phyloP scores from a whole-genome alignment of 177 flowering plant species.

The Tripterygium wilfordii region DNA sequence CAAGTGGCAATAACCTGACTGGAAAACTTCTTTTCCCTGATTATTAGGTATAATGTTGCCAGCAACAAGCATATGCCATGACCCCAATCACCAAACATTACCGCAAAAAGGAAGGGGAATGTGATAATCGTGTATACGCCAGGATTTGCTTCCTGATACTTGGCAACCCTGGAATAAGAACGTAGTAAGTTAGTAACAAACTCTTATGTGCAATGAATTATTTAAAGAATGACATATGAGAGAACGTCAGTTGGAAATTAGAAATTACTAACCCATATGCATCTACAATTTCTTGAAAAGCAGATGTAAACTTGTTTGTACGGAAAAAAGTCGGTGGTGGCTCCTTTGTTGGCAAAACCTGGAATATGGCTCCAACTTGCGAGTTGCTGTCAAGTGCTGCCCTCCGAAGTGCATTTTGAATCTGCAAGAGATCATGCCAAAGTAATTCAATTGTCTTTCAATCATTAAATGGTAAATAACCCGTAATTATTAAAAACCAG shows the following conservation, averaged over 20 bases:
- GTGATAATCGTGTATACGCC: constrained; percentile 73
- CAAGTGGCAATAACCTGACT: constrained; percentile 39
- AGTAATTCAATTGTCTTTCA: neutral
- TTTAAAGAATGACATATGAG: too few species aligned
- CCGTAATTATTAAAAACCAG: too few species aligned
- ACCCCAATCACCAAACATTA: constrained; percentile 97
- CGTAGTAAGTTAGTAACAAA: too few species aligned
- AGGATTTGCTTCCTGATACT: constrained; percentile 87
- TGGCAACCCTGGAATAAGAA: constrained; percentile 59
- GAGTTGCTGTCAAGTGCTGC: constrained; percentile 61
- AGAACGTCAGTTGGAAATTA: too few species aligned
- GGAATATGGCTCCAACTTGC: constrained; percentile 66
- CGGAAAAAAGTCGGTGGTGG: constrained; percentile 69
- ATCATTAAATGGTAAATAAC: too few species aligned
- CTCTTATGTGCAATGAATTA: too few species aligned
- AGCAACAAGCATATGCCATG: constrained; percentile 82
- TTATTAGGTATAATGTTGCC: constrained; percentile 48
- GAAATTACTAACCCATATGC: constrained; percentile 79
- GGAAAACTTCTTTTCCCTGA: constrained; percentile 59
- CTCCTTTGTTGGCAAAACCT: constrained; percentile 56
- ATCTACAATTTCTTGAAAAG: constrained; percentile 81
- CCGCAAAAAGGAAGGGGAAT: constrained; percentile 86
- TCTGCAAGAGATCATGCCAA: constrained; percentile 29
- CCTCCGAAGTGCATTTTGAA: constrained; percentile 45
- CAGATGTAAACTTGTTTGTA: constrained; percentile 65